A percentile compares a stretch with the other conserved stretches of the same genome.
phyloP scores from a whole-genome alignment of 352 stramenopile genomes.

The Aphanomyces astaci region DNA sequence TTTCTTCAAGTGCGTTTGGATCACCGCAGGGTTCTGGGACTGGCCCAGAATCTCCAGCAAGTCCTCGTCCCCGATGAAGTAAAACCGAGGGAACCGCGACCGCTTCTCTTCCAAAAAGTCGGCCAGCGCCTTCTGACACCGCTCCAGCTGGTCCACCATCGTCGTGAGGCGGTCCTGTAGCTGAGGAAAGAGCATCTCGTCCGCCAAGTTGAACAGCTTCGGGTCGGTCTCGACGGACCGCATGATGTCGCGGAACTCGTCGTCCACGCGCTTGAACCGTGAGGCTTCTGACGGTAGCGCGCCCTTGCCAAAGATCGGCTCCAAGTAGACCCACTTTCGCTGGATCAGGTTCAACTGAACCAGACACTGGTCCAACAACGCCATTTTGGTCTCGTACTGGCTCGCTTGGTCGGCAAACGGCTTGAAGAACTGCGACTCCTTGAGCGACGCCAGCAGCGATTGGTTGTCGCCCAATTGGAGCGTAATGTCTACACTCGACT shows the following conservation, averaged over 20 bases:
- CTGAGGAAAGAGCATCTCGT: conserved; percentile 87
- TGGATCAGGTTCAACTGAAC: conserved; percentile 88
- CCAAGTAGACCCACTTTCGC: conserved; percentile 95
- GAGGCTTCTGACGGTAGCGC: conserved; percentile 85
- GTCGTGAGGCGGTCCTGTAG: conserved; percentile 64
- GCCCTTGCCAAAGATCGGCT: conserved; percentile 94
- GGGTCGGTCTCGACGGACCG: conserved; percentile 69
- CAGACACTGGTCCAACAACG: conserved; percentile 70
- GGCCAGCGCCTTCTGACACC: conserved; percentile 89
- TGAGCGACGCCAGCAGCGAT: conserved; percentile 88
- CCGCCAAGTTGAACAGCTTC: conserved; percentile 89
- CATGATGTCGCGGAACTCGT: conserved; percentile 94
- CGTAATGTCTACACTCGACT: conserved; percentile 59
- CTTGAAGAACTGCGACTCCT: conserved; percentile 95
- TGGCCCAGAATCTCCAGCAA: conserved; percentile 93
- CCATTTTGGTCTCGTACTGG: conserved; percentile 89
- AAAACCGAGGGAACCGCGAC: conserved; percentile 90
- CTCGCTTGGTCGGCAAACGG: conserved; percentile 87
- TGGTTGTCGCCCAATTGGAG: conserved; percentile 93
- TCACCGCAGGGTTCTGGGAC: conserved; percentile 86
- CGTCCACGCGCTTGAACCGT: conserved; percentile 88
- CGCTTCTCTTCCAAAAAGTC: conserved; percentile 94
- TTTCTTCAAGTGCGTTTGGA: conserved; percentile 95
- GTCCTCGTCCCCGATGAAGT: conserved; percentile 96
- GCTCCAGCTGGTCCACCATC: conserved; percentile 91